These are phyloP conservation scores for Xerocomus nothofagi DNA, from an alignment of 1,284 basidiomycete genomes.

Conservation along the genomic window DNA sequence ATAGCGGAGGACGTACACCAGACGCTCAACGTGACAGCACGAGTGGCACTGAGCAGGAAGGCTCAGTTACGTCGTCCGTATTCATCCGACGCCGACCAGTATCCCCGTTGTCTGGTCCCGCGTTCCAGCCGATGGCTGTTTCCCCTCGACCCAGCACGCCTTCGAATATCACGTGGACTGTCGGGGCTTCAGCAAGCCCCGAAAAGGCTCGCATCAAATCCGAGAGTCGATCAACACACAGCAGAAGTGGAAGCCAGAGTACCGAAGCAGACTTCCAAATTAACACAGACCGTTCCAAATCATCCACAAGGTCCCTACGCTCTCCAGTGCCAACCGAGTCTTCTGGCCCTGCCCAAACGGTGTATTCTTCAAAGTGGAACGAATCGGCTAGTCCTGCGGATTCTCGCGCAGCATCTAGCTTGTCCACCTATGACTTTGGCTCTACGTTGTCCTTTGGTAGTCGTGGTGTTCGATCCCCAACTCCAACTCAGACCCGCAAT, in stretches of 20 bases:
- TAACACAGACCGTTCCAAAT: constrained; percentile 42
- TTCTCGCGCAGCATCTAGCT: constrained; percentile 48
- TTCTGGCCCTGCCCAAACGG: constrained; percentile 33
- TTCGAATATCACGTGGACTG: constrained; percentile 68
- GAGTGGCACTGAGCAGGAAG: constrained; percentile 47
- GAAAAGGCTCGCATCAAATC: constrained; percentile 31
- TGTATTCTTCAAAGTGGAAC: constrained; percentile 24
- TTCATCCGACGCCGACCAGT: constrained; percentile 58
- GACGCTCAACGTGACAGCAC: constrained; percentile 46
- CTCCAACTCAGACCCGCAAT: constrained; percentile 61
- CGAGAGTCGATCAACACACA: constrained; percentile 46
- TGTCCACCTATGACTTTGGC: constrained; percentile 53
- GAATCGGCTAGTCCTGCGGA: constrained; percentile 35
- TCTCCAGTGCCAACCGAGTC: constrained; percentile 64
- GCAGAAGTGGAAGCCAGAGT: constrained; percentile 58
- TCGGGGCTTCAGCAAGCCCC: constrained; percentile 36
- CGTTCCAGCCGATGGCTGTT: constrained; percentile 59
- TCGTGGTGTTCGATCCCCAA: constrained; percentile 55
- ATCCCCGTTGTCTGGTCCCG: constrained; percentile 60
- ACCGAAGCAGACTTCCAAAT: constrained; percentile 46
- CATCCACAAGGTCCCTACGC: constrained; percentile 46
- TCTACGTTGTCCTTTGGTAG: constrained; percentile 45
- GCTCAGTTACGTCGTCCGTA: constrained; percentile 47
- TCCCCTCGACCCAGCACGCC: constrained; percentile 69
- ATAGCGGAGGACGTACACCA: constrained; percentile 61